Evolutionary conservation across 1,139 yeast species (phyloP), one percentile per base, ranked within the genome.

Genomic region (Wickerhamomyces sp.): DNA sequence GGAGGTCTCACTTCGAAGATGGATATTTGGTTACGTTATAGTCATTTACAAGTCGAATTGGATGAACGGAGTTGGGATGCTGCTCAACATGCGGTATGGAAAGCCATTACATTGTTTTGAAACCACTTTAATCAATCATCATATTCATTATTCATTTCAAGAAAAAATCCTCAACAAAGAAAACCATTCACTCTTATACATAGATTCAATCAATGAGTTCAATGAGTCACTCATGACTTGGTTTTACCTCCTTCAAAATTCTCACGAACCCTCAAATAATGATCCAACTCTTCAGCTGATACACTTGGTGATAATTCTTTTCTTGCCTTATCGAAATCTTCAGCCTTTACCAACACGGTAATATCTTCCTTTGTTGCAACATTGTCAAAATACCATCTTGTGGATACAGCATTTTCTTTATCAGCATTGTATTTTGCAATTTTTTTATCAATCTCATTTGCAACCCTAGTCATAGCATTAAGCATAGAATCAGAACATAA

Each of bases 301-400:
- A 93, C 97, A 38, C 94, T 83, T 1, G 98, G 96, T 26, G 78
- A 74, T 55, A 91, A 72, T 48, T 83, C 89, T 13, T 69, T 63
- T 53, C 79, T 81, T 0, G 98, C 93, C 59, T 79, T 84, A 15
- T 70, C 68, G 61, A 93, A 91, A 62, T 93, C 99, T 34, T 71
- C 78, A 69, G 75, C 75, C 29, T 71, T 70, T 1, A 93, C 97
- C 37, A 71, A 63, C 1, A 90, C 97, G 11, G 73, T 73, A 10
- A 77, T 74, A 60, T 93, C 98, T 0, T 73, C 76, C 4, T 73
- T 70, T 0, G 77, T 75, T 2, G 96, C 94, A 10, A 79, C 73
- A 55, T 86, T 83, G 56, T 91, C 97, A 65, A 93, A 91, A 96
- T 97, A 93, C 80, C 91, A 85, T 47, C 95, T 72, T 0, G 88